phyloP scores from a whole-genome alignment of 1,139 yeast species.

The Dujonia santamariae region DNA sequence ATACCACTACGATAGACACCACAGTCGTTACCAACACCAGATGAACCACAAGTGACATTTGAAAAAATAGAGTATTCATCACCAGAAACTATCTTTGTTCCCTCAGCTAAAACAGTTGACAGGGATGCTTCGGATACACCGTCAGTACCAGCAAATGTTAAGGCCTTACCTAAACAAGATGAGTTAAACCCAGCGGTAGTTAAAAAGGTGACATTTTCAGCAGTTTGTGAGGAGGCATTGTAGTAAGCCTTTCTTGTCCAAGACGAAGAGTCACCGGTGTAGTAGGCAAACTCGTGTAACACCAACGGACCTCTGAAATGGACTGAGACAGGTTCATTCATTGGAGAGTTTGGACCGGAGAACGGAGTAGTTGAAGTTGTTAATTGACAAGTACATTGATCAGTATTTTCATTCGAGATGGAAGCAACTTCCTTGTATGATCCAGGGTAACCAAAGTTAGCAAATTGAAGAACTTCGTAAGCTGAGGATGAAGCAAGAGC shows the following conservation, averaged over 20 bases:
- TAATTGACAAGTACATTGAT: slow-evolving; percentile 63
- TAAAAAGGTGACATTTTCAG: slow-evolving; percentile 75
- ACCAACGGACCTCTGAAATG: slow-evolving; percentile 93
- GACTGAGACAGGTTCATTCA: slow-evolving; percentile 84
- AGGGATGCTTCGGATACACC: slow-evolving; percentile 65
- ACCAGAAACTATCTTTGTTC: slow-evolving; percentile 61
- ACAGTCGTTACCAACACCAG: slow-evolving; percentile 57
- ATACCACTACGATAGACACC: slow-evolving; percentile 84
- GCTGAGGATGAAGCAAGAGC: slow-evolving; percentile 1
- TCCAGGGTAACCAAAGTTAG: slow-evolving; percentile 76
- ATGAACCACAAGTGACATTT: slow-evolving; percentile 54
- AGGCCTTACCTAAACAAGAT: slow-evolving; percentile 82
- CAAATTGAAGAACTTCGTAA: slow-evolving; percentile 46
- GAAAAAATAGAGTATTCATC: slow-evolving; percentile 78
- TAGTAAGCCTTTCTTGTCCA: slow-evolving; percentile 78
- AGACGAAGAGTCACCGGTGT: slow-evolving; percentile 39
- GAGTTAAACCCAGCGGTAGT: slow-evolving; percentile 75
- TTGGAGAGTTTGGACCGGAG: slow-evolving; percentile 76
- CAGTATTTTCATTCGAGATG: slow-evolving; percentile 45
- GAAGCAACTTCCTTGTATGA: slow-evolving; percentile 67
- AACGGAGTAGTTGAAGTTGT: slow-evolving; percentile 49
- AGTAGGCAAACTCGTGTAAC: slow-evolving; percentile 70
- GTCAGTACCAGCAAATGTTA: slow-evolving; percentile 73
- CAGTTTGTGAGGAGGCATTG: slow-evolving; percentile 36
- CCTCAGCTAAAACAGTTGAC: slow-evolving; percentile 60